Base-by-base conservation (phyloP, 495 filamentous ascomycete genomes). In the Durotheca rogersii region DNA sequence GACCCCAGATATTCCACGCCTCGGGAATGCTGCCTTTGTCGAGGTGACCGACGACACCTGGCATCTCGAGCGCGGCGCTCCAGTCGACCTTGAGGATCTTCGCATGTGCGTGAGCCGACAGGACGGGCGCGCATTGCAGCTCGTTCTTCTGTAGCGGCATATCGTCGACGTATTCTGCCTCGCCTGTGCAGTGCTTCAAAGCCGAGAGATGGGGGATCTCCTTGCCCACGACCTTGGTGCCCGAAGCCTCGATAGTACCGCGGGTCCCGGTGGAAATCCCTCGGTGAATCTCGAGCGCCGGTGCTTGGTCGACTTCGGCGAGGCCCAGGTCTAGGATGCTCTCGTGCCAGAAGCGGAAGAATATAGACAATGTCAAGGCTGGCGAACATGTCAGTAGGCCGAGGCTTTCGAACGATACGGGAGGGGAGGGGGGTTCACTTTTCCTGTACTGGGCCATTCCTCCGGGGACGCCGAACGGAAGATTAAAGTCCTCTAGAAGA, bases 371-470 rank as follows among this genome's bases (percentile, higher is more conserved):
- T 0, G 88, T 86, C 21, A 60, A 23, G 9, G 47, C 56, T 60
- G 21, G 29, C 36, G 1, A 16, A 35, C 17, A 32, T 36, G 14
- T 59, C 17, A 59, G 45, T 17, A 38, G 6, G 29, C 15, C 23
- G 4, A 5, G 11, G 2, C 16, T 19, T 11, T 29, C n/a, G n/a
- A n/a, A n/a, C n/a, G n/a, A n/a, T n/a, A n/a, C n/a, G n/a, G n/a
- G n/a, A n/a, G n/a, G n/a, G n/a, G n/a, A n/a, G n/a, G 6, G 20
- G 89, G 70, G n/a, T 85, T 83, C 51, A 56, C 56, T 30, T 15
- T 87, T 90, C 23, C 88, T 75, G 56, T 90, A 93, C 4, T 84
- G 90, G n/a, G 88, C 87, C 88, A 93, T 93, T 16, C 88, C 88
- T 51, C 88, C 88, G 3, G 86, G 86, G 1, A 90, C 88, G 10